phyloP scores from a whole-genome alignment of 176 grass and related monocot species.

The Triticum timopheevii region DNA sequence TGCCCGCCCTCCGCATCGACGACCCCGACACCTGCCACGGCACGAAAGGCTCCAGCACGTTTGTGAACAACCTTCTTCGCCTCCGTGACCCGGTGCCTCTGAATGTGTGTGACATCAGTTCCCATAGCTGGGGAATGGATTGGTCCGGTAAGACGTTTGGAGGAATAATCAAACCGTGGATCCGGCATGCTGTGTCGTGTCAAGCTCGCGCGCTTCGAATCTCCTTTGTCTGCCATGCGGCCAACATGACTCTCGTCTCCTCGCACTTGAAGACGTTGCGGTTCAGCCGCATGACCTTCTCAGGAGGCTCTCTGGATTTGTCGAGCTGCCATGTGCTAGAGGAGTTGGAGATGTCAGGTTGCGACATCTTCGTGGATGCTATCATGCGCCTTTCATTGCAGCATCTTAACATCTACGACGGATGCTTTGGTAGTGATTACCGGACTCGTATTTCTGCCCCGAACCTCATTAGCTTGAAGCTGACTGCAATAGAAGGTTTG shows the following conservation, averaged over 20 bases:
- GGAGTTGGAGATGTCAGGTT: neutral
- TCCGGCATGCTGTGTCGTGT: too few species aligned
- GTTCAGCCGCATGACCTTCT: neutral
- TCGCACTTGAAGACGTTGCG: neutral
- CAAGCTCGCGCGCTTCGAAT: too few species aligned
- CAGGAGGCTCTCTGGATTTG: neutral
- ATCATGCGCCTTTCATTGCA: neutral
- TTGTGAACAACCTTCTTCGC: neutral
- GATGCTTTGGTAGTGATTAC: neutral
- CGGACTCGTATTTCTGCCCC: neutral
- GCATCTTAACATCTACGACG: neutral
- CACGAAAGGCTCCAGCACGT: neutral
- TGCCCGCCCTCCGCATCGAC: neutral
- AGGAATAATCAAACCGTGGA: too few species aligned
- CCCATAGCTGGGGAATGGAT: neutral
- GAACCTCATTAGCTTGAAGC: neutral
- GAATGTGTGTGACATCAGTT: neutral
- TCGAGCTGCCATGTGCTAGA: neutral
- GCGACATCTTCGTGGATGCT: neutral
- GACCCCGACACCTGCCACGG: neutral
- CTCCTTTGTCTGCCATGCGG: too few species aligned
- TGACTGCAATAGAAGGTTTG: neutral
- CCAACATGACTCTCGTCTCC: too few species aligned
- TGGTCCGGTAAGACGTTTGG: too few species aligned
- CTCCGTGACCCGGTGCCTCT: neutral